Base-by-base conservation (phyloP, 2,329 filamentous ascomycete species). In the Tolypocladium cylindrosporum region DNA sequence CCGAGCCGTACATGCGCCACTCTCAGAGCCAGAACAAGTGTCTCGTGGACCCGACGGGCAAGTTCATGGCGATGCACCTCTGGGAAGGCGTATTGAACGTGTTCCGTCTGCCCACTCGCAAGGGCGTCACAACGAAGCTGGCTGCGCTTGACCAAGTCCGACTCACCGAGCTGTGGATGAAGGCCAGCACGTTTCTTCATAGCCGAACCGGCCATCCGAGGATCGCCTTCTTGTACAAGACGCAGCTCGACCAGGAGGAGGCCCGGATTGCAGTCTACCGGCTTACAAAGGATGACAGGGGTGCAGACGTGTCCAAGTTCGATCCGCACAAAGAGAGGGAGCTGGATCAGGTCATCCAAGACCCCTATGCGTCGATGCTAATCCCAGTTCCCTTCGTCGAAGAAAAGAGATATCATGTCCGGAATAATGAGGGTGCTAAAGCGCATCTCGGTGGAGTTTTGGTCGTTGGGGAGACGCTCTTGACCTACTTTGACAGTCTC, bases 401-500 rank as follows among this genome's bases (percentile, higher is more conserved):
- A 52, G 77, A 80, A 55, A 86, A 85, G 66, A 77, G 84, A 57
- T 84, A 87, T 66, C 79, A 84, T 63, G 77, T 82, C 37, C 79
- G 82, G 60, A 81, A 85, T 59, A 76, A 74, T 34, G 75, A 78
- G 34, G 72, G 75, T 13, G 74, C 78, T 5, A 80, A 78, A 57
- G 79, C 83, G n/a, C 80, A 85, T 59, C 65, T 84, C 52, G 88
- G 88, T 16, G 90, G 90, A 7, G 72, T 92, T 4, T 77, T 94
- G 48, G 82, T 92, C 2, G 79, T 93, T 9, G 89, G 89, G 24
- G 89, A 92, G 73, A 95, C 90, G 0, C 85, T 86, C 2, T 82
- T 99, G 59, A 84, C 87, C 10, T 97, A 97, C 69, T 86, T 94
- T 59, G 89, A 96, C 66, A 89, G 91, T 60, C 80, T 88, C 40